Evolutionary conservation across 371 early-diverging fungal genomes (phyloP).

Genomic region (Chytridium lagenaria): DNA sequence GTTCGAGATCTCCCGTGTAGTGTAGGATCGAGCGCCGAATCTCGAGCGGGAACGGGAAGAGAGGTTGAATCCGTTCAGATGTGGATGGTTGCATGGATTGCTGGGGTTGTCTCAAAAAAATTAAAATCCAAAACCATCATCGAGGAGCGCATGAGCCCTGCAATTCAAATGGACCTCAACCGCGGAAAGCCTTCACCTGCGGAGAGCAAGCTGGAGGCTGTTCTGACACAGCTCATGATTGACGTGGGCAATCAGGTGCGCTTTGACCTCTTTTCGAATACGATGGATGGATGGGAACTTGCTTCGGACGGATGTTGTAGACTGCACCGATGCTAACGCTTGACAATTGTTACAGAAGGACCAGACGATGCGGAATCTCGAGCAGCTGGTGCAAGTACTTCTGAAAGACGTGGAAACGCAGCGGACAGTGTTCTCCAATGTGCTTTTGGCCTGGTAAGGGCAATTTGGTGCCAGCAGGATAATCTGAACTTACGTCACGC

Average conservation of each 20-base stretch:
- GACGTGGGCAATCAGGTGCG: constrained; percentile 77
- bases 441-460: constrained; percentile 64
- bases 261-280: background rate
- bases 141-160: too few relatives aligned
- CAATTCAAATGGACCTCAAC: background rate
- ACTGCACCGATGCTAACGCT: background rate
- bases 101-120: too few relatives aligned
- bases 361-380: constrained; percentile 57
- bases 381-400: constrained; percentile 16
- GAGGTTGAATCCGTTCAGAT: too few relatives aligned
- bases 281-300: background rate
- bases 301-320: background rate
- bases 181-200: background rate
- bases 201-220: background rate
- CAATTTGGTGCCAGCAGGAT: background rate
- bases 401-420: constrained; percentile 47
- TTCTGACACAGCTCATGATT: constrained; percentile 70
- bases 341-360: constrained; percentile 49
- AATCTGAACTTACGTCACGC: background rate
- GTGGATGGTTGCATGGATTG: too few relatives aligned
- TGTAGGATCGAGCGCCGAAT: too few relatives aligned
- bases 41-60: too few relatives aligned
- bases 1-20: too few relatives aligned
- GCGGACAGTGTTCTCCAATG: constrained; percentile 60
- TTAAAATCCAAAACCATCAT: too few relatives aligned